phyloP scores from a whole-genome alignment of 495 filamentous ascomycete genomes.

The Penicillium subrubescens region DNA sequence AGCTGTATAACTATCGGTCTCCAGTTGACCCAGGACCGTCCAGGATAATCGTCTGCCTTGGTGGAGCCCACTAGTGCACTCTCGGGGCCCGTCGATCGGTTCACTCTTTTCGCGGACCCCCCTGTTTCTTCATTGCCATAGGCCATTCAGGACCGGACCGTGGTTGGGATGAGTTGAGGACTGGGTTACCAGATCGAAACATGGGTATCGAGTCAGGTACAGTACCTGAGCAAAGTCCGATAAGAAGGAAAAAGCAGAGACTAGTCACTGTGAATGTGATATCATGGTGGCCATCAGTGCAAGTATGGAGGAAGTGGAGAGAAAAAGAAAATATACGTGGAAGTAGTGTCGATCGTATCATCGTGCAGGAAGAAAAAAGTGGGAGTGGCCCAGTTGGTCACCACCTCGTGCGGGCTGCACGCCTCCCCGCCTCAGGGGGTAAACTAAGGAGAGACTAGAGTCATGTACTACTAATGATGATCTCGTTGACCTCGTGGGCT shows the following conservation, averaged over 20 bases:
- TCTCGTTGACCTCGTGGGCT: background rate
- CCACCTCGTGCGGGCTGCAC: constrained; percentile 3
- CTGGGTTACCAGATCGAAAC: background rate
- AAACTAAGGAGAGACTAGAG: background rate
- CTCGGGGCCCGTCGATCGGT: constrained; percentile 16
- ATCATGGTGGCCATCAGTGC: background rate
- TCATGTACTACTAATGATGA: background rate
- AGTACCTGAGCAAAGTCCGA: background rate
- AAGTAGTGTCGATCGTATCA: background rate
- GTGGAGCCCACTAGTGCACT: constrained; percentile 8
- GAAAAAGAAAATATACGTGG: background rate
- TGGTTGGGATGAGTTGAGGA: constrained; percentile 1
- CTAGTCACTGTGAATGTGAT: background rate
- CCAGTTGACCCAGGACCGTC: background rate
- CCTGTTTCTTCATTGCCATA: constrained; percentile 23
- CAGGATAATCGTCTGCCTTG: background rate
- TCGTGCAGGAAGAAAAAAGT: constrained; percentile 2
- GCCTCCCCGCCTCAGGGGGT: background rate
- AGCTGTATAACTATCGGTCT: background rate
- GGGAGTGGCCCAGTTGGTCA: background rate
- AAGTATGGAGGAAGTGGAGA: constrained; percentile 4
- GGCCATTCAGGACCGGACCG: constrained; percentile 6
- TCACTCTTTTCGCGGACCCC: constrained; percentile 6
- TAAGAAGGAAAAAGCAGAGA: background rate
- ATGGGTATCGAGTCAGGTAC: background rate